These are phyloP conservation scores for Kodamaea kakaduensis DNA, from an alignment of 805 yeast genomes.

Conservation along the genomic window DNA sequence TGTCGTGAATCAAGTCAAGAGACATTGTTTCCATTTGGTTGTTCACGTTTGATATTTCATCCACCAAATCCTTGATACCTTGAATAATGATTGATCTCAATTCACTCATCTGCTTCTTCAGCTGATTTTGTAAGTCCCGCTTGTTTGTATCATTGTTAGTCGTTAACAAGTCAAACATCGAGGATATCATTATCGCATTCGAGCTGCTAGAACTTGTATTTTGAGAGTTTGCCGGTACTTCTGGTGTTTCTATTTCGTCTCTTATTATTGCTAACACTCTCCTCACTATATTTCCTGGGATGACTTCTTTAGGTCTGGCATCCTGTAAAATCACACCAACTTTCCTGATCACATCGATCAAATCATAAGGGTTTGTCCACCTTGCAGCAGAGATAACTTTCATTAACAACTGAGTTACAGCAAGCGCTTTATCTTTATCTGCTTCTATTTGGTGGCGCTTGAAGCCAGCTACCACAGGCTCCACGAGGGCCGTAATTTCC, in stretches of 20 bases:
- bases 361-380: conserved; percentile 75
- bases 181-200: conserved; percentile 48
- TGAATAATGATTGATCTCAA: conserved; percentile 83
- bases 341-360: conserved; percentile 65
- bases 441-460: conserved; percentile 84
- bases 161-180: conserved; percentile 85
- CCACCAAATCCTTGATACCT: conserved; percentile 87
- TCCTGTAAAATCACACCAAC: conserved; percentile 66
- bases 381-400: conserved; percentile 85
- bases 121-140: conserved; percentile 22
- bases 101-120: conserved; percentile 52
- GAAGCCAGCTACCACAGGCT: conserved; percentile 46
- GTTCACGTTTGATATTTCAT: conserved; percentile 83
- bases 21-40: conserved; percentile 91
- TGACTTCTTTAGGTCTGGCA: conserved; percentile 86
- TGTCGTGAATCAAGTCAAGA: conserved; percentile 90
- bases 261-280: conserved; percentile 82
- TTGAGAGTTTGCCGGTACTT: conserved; percentile 36
- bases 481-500: conserved; percentile 33
- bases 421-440: conserved; percentile 77
- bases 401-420: conserved; percentile 81
- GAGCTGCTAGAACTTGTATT: conserved; percentile 1
- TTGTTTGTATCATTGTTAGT: conserved; percentile 31
- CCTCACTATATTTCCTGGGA: conserved; percentile 87
- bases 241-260: conserved; percentile 57